These are phyloP conservation scores for Sclerotinia spermophila DNA, from an alignment of 2,329 filamentous ascomycete genomes.

Conservation along the genomic window DNA sequence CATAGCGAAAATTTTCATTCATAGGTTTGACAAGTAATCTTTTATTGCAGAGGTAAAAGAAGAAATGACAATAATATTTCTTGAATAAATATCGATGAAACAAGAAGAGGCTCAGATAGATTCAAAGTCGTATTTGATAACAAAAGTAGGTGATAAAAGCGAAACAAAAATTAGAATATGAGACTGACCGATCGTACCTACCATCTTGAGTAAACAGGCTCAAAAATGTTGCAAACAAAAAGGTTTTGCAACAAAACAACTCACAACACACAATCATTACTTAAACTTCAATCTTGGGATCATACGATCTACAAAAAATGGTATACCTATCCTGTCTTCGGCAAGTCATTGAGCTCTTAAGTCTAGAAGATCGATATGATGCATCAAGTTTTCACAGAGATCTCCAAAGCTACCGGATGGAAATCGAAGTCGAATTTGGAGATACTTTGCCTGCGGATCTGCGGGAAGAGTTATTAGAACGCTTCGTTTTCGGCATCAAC, in stretches of 20 bases:
- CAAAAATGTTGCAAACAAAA: neutral
- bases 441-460: neutral
- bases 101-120: neutral
- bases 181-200: neutral
- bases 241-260: neutral
- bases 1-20: neutral
- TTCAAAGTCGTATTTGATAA: neutral
- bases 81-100: neutral
- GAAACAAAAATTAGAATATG: neutral
- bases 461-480: neutral
- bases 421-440: neutral
- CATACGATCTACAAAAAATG: neutral
- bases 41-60: neutral
- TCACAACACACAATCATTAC: neutral
- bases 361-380: neutral
- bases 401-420: neutral
- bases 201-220: neutral
- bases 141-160: neutral
- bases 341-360: neutral
- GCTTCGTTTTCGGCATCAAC: neutral
- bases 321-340: neutral
- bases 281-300: neutral
- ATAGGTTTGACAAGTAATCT: neutral
- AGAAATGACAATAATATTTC: neutral
- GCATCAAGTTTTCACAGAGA: neutral